Evolutionary conservation across 345 rosid species (phyloP), one percentile per base, ranked within the genome.

Genomic region (Sisymbrium altissimum): DNA sequence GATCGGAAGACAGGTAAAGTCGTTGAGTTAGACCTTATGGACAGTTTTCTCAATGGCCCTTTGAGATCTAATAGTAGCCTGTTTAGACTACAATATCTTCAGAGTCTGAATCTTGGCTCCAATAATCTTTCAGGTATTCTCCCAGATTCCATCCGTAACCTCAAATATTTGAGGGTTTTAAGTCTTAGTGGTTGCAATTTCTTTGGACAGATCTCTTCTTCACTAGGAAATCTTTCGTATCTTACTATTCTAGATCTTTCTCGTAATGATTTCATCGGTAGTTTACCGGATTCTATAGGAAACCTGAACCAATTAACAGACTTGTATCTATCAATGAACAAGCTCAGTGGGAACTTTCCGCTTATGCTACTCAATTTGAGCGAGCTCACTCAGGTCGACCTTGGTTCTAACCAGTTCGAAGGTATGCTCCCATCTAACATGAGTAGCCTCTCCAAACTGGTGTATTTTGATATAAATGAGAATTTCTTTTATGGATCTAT

Each of bases 261-360:
- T 7, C 8, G 7, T 29, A 84, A 80, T 41, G 23, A 2, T 7
- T 83, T 85, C 15, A 33, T 5, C 1, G 87, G 89, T 15, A 36
- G 62, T 2, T 19, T 74, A 29, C 71, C 71, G 0, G 33, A 32
- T 64, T 43, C 77, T 1, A 32, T 73, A 5, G 65, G 57, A 2
- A 5, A 11, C 11, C 13, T 66, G 27, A 46, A 45, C 11, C 5
- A 11, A 18, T 19, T 64, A 5, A 35, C 21, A 3, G 30, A 54
- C 6, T 66, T 73, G 39, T 3, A 0, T 0, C 56, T 73, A 54
- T 21, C 0, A 3, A 0, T 0, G 0, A 21, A 4, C 21, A 73
- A 21, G 2, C 29, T 73, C 7, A 12, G 12, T 30, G 77, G 71
- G 9, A 54, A 33, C 3, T 52, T 73, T 41, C 64, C 71, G 29